Evolutionary conservation across 495 filamentous ascomycete species (phyloP).

Genomic region (Achaetomiella virescens): DNA sequence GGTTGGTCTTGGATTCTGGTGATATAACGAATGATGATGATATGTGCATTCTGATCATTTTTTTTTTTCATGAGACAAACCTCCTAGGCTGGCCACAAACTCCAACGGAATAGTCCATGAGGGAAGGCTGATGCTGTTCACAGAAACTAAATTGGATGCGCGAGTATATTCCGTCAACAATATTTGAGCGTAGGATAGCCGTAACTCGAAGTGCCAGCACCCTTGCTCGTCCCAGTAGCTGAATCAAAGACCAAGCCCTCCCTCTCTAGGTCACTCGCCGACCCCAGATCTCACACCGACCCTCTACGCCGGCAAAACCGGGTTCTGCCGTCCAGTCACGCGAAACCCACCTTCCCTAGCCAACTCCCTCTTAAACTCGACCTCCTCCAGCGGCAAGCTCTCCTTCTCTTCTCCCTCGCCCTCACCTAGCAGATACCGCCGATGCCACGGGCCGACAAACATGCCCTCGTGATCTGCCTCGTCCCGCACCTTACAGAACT

Average conservation of each 20-base stretch:
- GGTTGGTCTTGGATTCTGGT: background rate
- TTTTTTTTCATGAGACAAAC: background rate
- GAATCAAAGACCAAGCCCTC: background rate
- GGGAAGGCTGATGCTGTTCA: too few relatives aligned
- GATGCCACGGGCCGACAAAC: constrained; percentile 90
- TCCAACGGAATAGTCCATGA: too few relatives aligned
- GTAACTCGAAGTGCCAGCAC: too few relatives aligned
- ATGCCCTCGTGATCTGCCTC: constrained; percentile 83
- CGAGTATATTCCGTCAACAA: too few relatives aligned
- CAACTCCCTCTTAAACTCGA: constrained; percentile 23
- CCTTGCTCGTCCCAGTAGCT: too few relatives aligned
- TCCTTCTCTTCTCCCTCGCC: background rate
- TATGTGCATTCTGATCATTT: background rate
- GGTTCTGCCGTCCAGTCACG: constrained; percentile 24
- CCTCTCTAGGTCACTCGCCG: background rate
- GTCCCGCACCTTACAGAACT: constrained; percentile 62
- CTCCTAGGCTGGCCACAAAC: too few relatives aligned
- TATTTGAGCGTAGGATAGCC: too few relatives aligned
- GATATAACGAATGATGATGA: too few relatives aligned
- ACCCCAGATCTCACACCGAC: constrained; percentile 4
- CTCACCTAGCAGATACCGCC: constrained; percentile 56
- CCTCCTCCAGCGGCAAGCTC: constrained; percentile 35
- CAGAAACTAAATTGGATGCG: too few relatives aligned
- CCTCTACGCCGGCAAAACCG: constrained; percentile 16
- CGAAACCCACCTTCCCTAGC: constrained; percentile 24